Evolutionary conservation across 192 early-diverging fungal genomes (phyloP).

Genomic region (Umbelopsis sp.): DNA sequence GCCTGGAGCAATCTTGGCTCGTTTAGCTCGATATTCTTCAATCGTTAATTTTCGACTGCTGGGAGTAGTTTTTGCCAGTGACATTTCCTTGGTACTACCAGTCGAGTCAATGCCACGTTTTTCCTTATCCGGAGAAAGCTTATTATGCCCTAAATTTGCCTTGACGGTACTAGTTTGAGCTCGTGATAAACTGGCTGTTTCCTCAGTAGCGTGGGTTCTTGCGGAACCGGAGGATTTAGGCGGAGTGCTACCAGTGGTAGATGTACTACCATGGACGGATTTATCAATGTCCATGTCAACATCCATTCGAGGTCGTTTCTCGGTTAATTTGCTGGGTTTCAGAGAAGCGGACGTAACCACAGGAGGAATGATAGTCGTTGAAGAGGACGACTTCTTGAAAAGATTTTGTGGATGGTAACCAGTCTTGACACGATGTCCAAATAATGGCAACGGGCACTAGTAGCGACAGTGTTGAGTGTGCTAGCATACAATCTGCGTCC

Average conservation of each 20-base stretch:
- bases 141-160: background rate
- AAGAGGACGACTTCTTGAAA: background rate
- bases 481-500: too few species aligned
- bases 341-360: constrained; percentile 6
- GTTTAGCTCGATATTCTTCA: constrained; percentile 4
- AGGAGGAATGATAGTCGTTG: background rate
- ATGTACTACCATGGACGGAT: background rate
- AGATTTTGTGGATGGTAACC: constrained; percentile 9
- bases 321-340: background rate
- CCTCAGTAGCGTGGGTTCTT: background rate
- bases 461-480: background rate
- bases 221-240: background rate
- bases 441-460: constrained; percentile 21
- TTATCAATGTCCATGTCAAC: background rate
- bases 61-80: background rate
- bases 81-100: background rate
- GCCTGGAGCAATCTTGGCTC: background rate
- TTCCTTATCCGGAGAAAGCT: background rate
- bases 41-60: constrained; percentile 5
- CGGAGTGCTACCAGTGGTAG: background rate
- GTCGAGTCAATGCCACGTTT: constrained; percentile 4
- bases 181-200: background rate
- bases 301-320: background rate
- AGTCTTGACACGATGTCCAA: constrained; percentile 5
- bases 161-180: background rate